phyloP scores from a whole-genome alignment of 768 basidiomycete species.

The Tylopilus rubrobrunneus region DNA sequence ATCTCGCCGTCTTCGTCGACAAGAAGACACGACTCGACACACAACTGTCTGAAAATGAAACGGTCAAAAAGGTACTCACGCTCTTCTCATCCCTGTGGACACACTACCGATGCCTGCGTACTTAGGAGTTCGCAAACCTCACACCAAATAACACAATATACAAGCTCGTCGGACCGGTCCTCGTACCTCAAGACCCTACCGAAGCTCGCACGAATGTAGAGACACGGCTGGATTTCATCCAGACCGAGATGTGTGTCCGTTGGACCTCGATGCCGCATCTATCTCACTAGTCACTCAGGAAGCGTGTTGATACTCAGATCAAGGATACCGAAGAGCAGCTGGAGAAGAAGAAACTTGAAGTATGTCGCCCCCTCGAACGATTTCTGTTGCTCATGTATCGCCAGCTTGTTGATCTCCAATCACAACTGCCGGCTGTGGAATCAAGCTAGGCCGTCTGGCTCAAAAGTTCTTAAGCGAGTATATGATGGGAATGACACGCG shows the following conservation, averaged over 20 bases:
- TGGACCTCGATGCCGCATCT: not conserved
- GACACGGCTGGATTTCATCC: constrained; percentile 87
- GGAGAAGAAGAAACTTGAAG: constrained; percentile 83
- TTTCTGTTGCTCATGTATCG: constrained; percentile 12
- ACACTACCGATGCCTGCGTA: not conserved
- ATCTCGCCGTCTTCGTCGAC: constrained; percentile 70
- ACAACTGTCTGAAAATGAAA: constrained; percentile 87
- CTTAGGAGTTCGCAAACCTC: constrained; percentile 76
- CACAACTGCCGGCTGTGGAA: constrained; percentile 39
- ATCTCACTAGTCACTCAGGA: constrained; percentile 38
- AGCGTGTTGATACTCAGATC: constrained; percentile 77
- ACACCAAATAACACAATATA: constrained; percentile 77
- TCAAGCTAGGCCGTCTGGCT: constrained; percentile 6
- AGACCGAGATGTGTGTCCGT: constrained; percentile 70
- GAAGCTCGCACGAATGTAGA: constrained; percentile 89
- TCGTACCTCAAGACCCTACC: constrained; percentile 82
- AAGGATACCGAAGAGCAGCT: constrained; percentile 73
- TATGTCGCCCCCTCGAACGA: constrained; percentile 22
- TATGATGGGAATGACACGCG: not conserved
- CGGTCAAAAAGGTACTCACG: constrained; percentile 73
- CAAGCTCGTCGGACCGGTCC: constrained; percentile 88
- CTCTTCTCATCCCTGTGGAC: not conserved
- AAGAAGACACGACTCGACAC: constrained; percentile 85
- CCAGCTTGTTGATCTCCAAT: constrained; percentile 67
- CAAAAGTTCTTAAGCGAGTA: not conserved